Conservation (phyloP, 1,284 basidiomycete species). For the Rhodotorula sp. region DNA sequence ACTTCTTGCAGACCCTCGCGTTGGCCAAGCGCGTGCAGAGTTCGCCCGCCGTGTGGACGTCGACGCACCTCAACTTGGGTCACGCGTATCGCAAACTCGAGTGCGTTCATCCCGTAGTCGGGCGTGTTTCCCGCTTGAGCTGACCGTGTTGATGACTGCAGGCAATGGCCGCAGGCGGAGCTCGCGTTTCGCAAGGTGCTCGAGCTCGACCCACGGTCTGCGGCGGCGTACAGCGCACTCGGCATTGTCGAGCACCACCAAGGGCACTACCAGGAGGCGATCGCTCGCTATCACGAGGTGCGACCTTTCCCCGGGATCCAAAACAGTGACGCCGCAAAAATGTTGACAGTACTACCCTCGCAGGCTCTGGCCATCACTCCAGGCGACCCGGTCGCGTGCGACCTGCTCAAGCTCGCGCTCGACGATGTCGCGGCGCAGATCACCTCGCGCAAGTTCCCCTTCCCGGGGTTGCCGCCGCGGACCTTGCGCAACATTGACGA, state of each 20-base stretch:
- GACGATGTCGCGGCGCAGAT: conserved; percentile 24
- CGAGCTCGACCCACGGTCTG: conserved; percentile 73
- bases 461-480: conserved; percentile 44
- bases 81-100: conserved; percentile 77
- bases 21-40: conserved; percentile 78
- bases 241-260: conserved; percentile 78
- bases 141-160: conserved; percentile 46
- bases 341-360: not conserved
- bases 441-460: conserved; percentile 16
- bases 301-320: not conserved
- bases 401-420: conserved; percentile 79
- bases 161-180: conserved; percentile 68
- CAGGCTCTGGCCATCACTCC: conserved; percentile 80
- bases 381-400: conserved; percentile 79
- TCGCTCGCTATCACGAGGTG: conserved; percentile 85
- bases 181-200: conserved; percentile 69
- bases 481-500: conserved; percentile 47
- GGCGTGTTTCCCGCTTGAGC: not conserved
- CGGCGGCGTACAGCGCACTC: conserved; percentile 74
- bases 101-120: conserved; percentile 54
- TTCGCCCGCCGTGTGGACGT: conserved; percentile 76
- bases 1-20: conserved; percentile 71
- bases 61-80: conserved; percentile 85
- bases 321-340: not conserved
- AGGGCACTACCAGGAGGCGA: conserved; percentile 70